Evolutionary conservation across 106 monocot genomes (phyloP).

Genomic region (Iris macrosiphon): DNA sequence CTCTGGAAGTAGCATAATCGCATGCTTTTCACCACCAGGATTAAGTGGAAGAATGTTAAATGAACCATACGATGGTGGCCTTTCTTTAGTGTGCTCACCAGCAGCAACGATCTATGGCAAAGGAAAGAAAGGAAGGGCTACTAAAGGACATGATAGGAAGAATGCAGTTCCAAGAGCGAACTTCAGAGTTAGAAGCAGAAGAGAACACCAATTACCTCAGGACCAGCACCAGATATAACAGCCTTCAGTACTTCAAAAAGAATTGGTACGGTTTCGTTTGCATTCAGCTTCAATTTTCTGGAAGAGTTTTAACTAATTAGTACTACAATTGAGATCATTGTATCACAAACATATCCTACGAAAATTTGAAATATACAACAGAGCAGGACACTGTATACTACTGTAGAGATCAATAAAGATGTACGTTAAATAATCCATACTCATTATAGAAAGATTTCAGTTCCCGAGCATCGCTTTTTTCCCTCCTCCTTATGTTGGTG

Average conservation of each 20-base stretch:
- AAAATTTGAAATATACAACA: too few relatives aligned
- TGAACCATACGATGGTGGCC: constrained; percentile 24
- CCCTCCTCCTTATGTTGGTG: constrained; percentile 23
- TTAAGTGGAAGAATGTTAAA: constrained; percentile 77
- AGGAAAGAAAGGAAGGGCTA: not conserved
- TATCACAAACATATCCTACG: too few relatives aligned
- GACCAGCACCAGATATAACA: constrained; percentile 34
- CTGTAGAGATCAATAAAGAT: too few relatives aligned
- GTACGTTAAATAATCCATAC: constrained; percentile 31
- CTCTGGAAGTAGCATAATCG: constrained; percentile 72
- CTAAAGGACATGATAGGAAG: not conserved
- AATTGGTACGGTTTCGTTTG: constrained; percentile 31
- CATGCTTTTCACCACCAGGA: constrained; percentile 34
- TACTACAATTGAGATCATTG: too few relatives aligned
- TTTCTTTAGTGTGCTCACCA: constrained; percentile 22
- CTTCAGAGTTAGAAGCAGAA: not conserved
- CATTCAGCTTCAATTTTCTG: constrained; percentile 23
- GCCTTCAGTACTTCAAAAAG: constrained; percentile 51
- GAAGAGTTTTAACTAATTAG: too few relatives aligned
- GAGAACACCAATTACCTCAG: constrained; percentile 30
- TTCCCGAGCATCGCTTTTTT: constrained; percentile 57
- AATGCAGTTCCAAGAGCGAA: not conserved
- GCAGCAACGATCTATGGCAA: constrained; percentile 20
- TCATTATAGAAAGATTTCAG: constrained; percentile 38
- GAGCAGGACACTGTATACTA: too few relatives aligned